Conservation (phyloP, 306 rosid genomes). For the Sicyos edulis region DNA sequence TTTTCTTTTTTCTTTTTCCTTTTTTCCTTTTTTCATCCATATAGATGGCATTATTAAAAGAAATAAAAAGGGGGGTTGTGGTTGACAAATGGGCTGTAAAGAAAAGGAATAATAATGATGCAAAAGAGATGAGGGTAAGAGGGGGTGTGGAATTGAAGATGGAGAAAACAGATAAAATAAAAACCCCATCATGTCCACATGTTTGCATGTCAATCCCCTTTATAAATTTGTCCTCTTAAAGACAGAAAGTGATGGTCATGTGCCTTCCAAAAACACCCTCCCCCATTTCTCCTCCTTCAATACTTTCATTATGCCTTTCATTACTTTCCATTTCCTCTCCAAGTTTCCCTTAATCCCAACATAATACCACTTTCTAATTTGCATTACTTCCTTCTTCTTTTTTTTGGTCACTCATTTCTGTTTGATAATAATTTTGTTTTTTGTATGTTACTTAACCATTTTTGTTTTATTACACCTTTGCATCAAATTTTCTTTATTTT, state of each 20-base stretch:
- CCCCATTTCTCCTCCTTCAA: not conserved
- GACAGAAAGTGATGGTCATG: slow-evolving; percentile 19
- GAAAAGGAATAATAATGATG: slow-evolving; percentile 15
- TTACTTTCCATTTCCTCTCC: not conserved
- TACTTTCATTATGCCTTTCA: not conserved
- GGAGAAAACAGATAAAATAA: slow-evolving; percentile 1
- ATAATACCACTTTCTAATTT: slow-evolving; percentile 12
- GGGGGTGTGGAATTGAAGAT: not conserved
- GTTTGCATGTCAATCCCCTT: slow-evolving; percentile 16
- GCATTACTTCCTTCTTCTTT: no score
- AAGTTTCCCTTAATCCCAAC: slow-evolving; percentile 18
- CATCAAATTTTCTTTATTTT: no score
- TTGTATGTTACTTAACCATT: no score
- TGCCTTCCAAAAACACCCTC: slow-evolving; percentile 6
- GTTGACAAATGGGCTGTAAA: slow-evolving; percentile 18
- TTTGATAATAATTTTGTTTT: no score
- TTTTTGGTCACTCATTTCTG: no score
- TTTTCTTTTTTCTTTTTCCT: no score
- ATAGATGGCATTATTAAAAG: not conserved
- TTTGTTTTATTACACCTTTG: no score
- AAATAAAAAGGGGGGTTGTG: not conserved
- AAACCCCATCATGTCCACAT: slow-evolving; percentile 15
- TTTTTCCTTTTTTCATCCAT: not conserved
- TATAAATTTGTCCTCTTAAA: slow-evolving; percentile 16
- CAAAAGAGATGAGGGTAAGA: not conserved